Conservation (phyloP, 2,329 filamentous ascomycete species). For the Cladosporium oxysporum region DNA sequence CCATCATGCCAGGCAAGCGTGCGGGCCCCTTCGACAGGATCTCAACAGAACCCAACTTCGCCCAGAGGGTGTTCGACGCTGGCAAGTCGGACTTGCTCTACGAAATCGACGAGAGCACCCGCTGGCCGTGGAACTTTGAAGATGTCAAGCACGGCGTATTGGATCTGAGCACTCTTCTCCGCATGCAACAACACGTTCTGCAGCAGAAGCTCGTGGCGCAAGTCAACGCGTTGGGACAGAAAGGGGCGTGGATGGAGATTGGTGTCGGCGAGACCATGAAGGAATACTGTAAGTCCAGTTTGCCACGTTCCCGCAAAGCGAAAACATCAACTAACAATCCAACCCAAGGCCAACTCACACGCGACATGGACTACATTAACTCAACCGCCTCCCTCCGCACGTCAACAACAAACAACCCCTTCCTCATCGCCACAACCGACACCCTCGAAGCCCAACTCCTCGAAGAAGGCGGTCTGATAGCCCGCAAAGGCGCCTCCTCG, state of each 20-base stretch:
- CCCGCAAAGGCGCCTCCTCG: neutral
- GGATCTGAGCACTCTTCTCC: conserved; percentile 26
- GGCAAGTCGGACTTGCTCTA: conserved; percentile 27
- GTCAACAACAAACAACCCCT: conserved; percentile 20
- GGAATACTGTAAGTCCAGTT: conserved; percentile 26
- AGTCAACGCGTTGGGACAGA: conserved; percentile 27
- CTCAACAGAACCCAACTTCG: conserved; percentile 23
- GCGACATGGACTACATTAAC: conserved; percentile 29
- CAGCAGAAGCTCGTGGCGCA: conserved; percentile 30
- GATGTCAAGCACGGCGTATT: conserved; percentile 25
- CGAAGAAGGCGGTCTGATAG: conserved; percentile 27
- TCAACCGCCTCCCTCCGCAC: conserved; percentile 14
- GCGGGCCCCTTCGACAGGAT: conserved; percentile 14
- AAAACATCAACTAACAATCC: neutral
- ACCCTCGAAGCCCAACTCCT: conserved; percentile 26
- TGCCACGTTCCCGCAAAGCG: neutral
- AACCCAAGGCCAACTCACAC: conserved; percentile 24
- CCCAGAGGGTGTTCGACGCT: conserved; percentile 27
- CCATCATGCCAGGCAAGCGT: conserved; percentile 1
- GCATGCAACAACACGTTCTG: conserved; percentile 28
- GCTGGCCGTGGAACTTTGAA: conserved; percentile 22
- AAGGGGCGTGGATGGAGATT: conserved; percentile 29
- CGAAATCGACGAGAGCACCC: conserved; percentile 21
- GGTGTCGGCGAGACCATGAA: conserved; percentile 29
- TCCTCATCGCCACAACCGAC: conserved; percentile 27